phyloP scores from a whole-genome alignment of 116 monocot species.

The Iris pallida region DNA sequence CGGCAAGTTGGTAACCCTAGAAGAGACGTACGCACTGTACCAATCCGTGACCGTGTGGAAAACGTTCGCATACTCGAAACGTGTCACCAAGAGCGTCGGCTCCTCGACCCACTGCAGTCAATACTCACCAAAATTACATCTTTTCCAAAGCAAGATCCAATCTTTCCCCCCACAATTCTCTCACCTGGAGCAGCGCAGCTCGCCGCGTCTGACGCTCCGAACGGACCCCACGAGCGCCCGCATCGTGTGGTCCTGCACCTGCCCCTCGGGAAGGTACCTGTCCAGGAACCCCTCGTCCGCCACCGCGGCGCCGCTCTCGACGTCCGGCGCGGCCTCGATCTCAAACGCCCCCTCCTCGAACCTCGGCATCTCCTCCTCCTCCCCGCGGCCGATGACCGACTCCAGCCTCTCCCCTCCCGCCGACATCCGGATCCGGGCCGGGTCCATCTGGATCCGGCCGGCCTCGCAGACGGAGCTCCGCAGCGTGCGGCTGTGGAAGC shows the following conservation, averaged over 20 bases:
- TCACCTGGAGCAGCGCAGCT: constrained; percentile 70
- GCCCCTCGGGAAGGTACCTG: constrained; percentile 33
- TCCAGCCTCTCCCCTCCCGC: constrained; percentile 65
- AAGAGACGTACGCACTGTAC: constrained; percentile 89
- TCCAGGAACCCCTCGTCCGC: constrained; percentile 50
- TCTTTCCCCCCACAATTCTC: no score
- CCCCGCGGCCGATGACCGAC: constrained; percentile 59
- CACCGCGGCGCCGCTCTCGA: constrained; percentile 3
- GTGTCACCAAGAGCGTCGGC: constrained; percentile 76
- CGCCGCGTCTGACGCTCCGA: constrained; percentile 32
- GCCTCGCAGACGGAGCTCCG: constrained; percentile 18
- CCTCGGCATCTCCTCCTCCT: constrained; percentile 77
- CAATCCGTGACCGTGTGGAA: constrained; percentile 96
- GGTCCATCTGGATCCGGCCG: constrained; percentile 16
- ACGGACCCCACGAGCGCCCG: constrained; percentile 50
- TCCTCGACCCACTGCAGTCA: constrained; percentile 83
- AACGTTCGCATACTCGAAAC: constrained; percentile 95
- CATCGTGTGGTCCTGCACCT: constrained; percentile 56
- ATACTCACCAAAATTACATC: constrained; percentile 4
- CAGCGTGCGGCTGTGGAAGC: constrained; percentile 19
- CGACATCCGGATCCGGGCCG: constrained; percentile 59
- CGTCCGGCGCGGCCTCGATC: constrained; percentile 35
- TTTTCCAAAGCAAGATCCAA: background rate
- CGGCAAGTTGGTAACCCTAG: constrained; percentile 58
- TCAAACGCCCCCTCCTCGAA: constrained; percentile 59